Percentiles rank a stretch among this genome's conserved stretches.
phyloP scores from a whole-genome alignment of 169 alveolate species.

The Plasmodium blacklocki region DNA sequence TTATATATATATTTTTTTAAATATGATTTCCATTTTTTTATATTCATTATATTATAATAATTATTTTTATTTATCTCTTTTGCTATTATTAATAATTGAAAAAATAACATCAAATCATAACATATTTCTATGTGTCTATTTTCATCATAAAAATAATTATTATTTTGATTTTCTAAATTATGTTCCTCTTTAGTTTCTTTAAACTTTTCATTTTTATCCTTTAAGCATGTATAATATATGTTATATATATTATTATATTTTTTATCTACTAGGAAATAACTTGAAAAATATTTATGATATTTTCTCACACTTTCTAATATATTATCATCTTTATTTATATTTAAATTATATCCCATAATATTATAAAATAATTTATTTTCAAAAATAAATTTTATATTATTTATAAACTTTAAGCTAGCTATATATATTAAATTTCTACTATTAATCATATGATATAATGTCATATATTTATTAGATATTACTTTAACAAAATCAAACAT shows the following conservation, averaged over 20 bases:
- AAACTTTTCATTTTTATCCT: neutral
- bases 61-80: neutral
- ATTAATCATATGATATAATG: constrained; percentile 5
- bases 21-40: constrained; percentile 11
- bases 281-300: constrained; percentile 25
- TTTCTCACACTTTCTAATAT: constrained; percentile 55
- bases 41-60: neutral
- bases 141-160: constrained; percentile 37
- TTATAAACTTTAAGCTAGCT: constrained; percentile 36
- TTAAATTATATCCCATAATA: constrained; percentile 37
- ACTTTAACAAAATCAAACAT: constrained; percentile 31
- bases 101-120: constrained; percentile 59
- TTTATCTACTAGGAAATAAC: constrained; percentile 27
- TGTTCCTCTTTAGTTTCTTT: too few relatives aligned
- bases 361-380: constrained; percentile 39
- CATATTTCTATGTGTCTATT: constrained; percentile 59
- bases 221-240: constrained; percentile 4
- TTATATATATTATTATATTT: constrained; percentile 33
- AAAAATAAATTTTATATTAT: constrained; percentile 28
- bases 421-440: constrained; percentile 1
- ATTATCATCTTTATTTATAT: constrained; percentile 34
- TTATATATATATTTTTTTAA: neutral
- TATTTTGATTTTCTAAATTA: too few relatives aligned
- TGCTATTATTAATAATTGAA: constrained; percentile 38
- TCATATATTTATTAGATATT: constrained; percentile 8